A percentile compares a stretch with the other conserved stretches of the same genome.
Evolutionary conservation across 148 eudicot species (phyloP).

Genomic region (Rhododendron vialii): DNA sequence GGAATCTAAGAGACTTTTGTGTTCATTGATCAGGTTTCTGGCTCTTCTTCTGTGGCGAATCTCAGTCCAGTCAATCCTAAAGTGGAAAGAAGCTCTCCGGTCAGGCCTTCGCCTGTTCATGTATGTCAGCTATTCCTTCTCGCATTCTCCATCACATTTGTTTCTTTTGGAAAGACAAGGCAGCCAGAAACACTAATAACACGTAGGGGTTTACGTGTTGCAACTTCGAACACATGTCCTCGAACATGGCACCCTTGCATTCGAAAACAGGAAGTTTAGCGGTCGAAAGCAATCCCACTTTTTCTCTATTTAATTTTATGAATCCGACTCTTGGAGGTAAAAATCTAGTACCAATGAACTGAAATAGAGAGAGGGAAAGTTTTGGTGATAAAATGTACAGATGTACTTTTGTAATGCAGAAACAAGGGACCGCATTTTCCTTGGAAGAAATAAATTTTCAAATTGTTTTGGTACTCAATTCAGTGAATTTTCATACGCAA

Average conservation of each 20-base stretch:
- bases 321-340: background rate
- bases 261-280: background rate
- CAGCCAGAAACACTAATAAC: background rate
- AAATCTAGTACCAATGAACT: background rate
- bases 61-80: conserved; percentile 38
- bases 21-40: conserved; percentile 31
- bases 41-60: conserved; percentile 46
- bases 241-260: background rate
- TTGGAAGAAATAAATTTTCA: background rate
- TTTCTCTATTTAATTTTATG: background rate
- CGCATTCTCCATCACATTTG: background rate
- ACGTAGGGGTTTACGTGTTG: background rate
- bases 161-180: conserved; percentile 3
- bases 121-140: conserved; percentile 23
- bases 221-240: background rate
- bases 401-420: background rate
- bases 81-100: conserved; percentile 60
- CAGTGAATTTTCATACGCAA: background rate
- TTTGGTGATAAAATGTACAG: background rate
- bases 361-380: background rate
- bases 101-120: conserved; percentile 44
- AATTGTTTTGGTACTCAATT: background rate
- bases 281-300: background rate
- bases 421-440: background rate
- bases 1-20: background rate